These are phyloP conservation scores for Sporothrix globosa DNA, from an alignment of 2,329 filamentous ascomycete species.

Conservation along the genomic window DNA sequence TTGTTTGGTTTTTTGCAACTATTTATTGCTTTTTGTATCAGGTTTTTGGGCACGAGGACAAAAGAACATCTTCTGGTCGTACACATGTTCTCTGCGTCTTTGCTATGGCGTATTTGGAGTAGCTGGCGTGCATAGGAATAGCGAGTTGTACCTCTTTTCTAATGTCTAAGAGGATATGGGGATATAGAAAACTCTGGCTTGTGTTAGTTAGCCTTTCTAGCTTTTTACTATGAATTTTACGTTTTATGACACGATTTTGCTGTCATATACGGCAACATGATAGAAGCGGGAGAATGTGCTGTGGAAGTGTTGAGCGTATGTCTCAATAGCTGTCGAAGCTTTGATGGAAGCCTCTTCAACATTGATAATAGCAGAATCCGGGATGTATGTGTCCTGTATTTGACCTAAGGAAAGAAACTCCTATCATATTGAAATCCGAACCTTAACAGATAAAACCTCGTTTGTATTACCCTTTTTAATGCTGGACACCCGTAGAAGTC, in stretches of 20 bases:
- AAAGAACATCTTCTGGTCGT: slow-evolving; percentile 2
- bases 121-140: background rate
- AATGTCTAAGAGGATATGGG: background rate
- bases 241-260: too few relatives aligned
- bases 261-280: too few relatives aligned
- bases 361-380: background rate
- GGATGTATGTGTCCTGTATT: background rate
- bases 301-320: too few relatives aligned
- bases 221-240: background rate
- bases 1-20: background rate
- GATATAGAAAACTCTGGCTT: background rate
- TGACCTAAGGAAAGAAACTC: background rate
- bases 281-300: too few relatives aligned
- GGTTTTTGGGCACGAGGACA: background rate
- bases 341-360: too few relatives aligned
- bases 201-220: background rate
- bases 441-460: background rate
- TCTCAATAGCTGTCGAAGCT: too few relatives aligned
- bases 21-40: background rate
- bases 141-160: background rate
- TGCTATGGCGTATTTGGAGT: background rate
- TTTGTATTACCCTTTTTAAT: background rate
- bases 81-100: background rate
- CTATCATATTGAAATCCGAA: background rate
- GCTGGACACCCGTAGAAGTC: background rate